Evolutionary conservation across 208 protist genomes (phyloP), one percentile per base, ranked within the genome.

Genomic region (Plasmodiophora brassicae): DNA sequence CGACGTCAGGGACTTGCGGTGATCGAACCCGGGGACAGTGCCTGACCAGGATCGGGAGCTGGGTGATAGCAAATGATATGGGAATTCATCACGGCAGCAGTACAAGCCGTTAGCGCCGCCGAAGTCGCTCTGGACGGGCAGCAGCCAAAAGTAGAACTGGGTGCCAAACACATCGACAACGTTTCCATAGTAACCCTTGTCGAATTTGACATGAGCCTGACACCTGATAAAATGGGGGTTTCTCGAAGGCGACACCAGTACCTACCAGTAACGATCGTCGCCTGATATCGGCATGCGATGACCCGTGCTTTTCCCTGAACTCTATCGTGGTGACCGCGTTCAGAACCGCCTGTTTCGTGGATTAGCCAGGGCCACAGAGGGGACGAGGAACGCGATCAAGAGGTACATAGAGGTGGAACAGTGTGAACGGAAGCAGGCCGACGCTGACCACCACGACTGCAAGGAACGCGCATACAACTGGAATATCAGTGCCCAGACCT

Each of bases 111-210:
- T 43, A 35, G n/a, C 36, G 1, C 0, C 44, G 1, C 45, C 45
- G 0, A n/a, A 10, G 36, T 57, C 85, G 22, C 85, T 35, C 25
- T 87, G 50, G 38, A 87, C 53, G 1, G 85, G 85, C n/a, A 87
- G 85, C 14, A 60, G 36, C 85, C 85, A 87, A 8, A 87, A 35
- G 1, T 35, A 57, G 14, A 1, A 38, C n/a, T 41, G 22, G 14
- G 85, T 65, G 44, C 85, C 85, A 8, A 87, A 60, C 39, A 87
- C 85, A 20, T 86, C 8, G 45, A 32, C 45, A 1, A 50, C 35
- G 85, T 57, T 87, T 10, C 44, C 85, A 39, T 1, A 38, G 14
- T 1, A 1, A 1, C 45, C 85, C 0, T 43, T 14, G 25, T 45
- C 38, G 10, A 35, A 87, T n/a, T 38, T 87, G 28, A 87, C 14